Percentiles rank a stretch among this genome's conserved stretches.
phyloP scores from a whole-genome alignment of 768 basidiomycete species.

The Pisolithus albus region DNA sequence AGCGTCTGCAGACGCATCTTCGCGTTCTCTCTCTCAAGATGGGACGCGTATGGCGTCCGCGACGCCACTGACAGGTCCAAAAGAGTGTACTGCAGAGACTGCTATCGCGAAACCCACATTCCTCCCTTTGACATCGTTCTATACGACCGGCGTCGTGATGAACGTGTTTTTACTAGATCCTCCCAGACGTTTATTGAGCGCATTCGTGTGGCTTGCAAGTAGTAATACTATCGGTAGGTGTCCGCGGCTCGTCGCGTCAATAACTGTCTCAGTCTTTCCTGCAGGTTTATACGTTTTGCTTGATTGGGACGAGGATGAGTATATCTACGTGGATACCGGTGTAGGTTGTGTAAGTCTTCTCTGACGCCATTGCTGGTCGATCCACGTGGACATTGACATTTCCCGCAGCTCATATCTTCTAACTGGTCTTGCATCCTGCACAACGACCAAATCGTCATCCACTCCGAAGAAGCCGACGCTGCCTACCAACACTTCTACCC shows the following conservation, averaged over 20 bases:
- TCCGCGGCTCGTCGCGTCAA: not conserved
- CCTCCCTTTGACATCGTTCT: constrained; percentile 54
- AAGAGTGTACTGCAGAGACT: constrained; percentile 8
- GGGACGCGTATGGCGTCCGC: not conserved
- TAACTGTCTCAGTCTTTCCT: not conserved
- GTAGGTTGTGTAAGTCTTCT: constrained; percentile 59
- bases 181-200: constrained; percentile 49
- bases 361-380: not conserved
- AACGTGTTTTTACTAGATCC: constrained; percentile 73
- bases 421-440: constrained; percentile 75
- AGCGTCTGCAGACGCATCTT: not conserved
- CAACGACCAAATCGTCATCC: constrained; percentile 63
- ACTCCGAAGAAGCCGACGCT: constrained; percentile 60
- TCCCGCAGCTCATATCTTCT: constrained; percentile 49
- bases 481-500: constrained; percentile 71
- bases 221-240: constrained; percentile 29
- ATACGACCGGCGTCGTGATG: constrained; percentile 64
- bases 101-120: constrained; percentile 39
- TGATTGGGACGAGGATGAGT: constrained; percentile 61
- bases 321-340: constrained; percentile 68
- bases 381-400: not conserved
- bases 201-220: constrained; percentile 61
- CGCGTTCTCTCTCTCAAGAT: not conserved
- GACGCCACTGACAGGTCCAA: not conserved
- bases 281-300: constrained; percentile 57